Base-by-base conservation (phyloP, 108 stramenopile genomes). In the Cyclotella cryptica region DNA sequence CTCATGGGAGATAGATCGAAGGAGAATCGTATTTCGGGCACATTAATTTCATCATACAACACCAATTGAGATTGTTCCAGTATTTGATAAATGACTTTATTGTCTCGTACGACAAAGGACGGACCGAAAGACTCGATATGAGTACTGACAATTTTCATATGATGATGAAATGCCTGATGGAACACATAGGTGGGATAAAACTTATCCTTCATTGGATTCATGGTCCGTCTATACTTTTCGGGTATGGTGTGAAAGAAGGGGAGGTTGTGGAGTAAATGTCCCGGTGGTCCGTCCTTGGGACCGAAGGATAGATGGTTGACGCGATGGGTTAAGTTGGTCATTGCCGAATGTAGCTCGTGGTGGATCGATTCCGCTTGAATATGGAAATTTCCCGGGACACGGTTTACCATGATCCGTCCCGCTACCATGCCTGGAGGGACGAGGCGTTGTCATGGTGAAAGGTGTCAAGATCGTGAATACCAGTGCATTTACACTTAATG, bases 351-450 rank as follows among this genome's bases (percentile, higher is more conserved):
- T 53, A 99, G 62, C 72, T 88, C 87, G 80, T 98, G 97, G 69
- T 92, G 87, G 67, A 91, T 90, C n/a, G 93, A 95, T 66, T 90
- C 93, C 61, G 96, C 96, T 85, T 98, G 97, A 65, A 99, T 88
- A 79, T 97, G 97, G 81, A 99, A 97, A 75, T 98, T 99, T 1
- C 98, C 98, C 7, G 98, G 98, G 11, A 98, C 98, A 42, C 98
- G 93, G 81, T 98, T 97, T 24, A 98, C 96, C 85, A 90, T 86
- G 21, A 95, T 46, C 67, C 89, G 81, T 66, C 96, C 96, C 24
- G 85, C 84, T 22, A 96, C 90, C 77, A 90, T 88, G 77, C 47
- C 47, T 49, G 15, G 35, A 35, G 35, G 6, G 35, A 35, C 35
- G 4, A 35, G 6, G 35, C 6, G 4, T 5, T 35, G 35, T 35